Base-by-base conservation (phyloP, 139 green algal species). In the Picochlorum sp. region DNA sequence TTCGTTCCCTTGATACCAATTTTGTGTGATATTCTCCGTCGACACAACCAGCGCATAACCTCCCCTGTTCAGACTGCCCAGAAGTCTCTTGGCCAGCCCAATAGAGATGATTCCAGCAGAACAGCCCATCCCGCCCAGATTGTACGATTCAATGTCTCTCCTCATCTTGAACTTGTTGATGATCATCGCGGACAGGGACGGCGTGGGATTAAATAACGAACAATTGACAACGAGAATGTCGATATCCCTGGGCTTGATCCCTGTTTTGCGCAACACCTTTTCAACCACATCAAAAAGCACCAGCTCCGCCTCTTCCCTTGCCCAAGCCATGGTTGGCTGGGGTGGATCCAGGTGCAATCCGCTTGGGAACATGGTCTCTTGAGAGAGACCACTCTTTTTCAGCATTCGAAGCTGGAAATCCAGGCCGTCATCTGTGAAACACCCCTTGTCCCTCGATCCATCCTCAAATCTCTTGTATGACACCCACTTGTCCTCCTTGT, bases 1-100 rank as follows among this genome's bases (percentile, higher is more conserved):
- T 57, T 94, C 78, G 61, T 89, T 91, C 51, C 91, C 91, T 56
- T 85, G 84, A 78, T 97, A 86, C 77, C 84, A 95, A 58, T 95
- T 94, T 62, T 86, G 81, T 18, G 86, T 94, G 69, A 92, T 94
- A 79, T 94, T 92, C 51, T 92, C 86, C 1, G 82, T 92, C 56
- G 62, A 80, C 6, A 94, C 74, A 4, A 92, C 87, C 32, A 92
- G 67, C n/a, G 87, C 86, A 20, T 74, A 69, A 13, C 72, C 63
- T 23, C 59, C 50, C 9, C 63, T 49, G 3, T 56, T 45, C 18
- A 76, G 51, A 18, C 68, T 41, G 45, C 69, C 46, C 30, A 83
- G 74, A 10, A 82, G 52, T 47, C 80, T 73, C 11, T 71, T 65
- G 5, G 88, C 88, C 37, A 95, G 77, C 47, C 80, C 80, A 20